Percentiles rank a stretch among this genome's conserved stretches.
Conservation (phyloP, 805 yeast genomes). For the Metschnikowia hibisci region DNA sequence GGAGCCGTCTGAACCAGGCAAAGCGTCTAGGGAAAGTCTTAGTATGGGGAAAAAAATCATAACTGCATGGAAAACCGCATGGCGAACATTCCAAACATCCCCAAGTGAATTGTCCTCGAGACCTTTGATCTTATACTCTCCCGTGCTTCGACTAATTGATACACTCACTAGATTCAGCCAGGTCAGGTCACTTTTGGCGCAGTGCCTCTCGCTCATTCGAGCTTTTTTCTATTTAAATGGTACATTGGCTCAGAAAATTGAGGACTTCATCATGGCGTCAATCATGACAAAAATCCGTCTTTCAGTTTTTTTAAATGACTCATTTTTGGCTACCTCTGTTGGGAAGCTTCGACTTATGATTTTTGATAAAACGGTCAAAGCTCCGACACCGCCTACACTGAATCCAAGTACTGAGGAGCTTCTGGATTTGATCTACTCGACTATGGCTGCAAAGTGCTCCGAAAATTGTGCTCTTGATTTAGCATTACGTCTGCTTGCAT, state of each 20-base stretch:
- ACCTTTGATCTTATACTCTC: conserved; percentile 12
- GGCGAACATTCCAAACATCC: background rate
- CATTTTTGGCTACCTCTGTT: conserved; percentile 15
- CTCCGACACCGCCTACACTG: background rate
- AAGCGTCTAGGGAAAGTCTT: background rate
- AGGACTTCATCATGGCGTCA: conserved; percentile 6
- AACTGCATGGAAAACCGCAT: background rate
- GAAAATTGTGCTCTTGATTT: conserved; percentile 1
- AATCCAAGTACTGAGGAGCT: background rate
- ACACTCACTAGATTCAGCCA: conserved; percentile 17
- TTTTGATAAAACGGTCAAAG: conserved; percentile 10
- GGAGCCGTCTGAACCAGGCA: background rate
- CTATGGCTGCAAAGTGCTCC: background rate
- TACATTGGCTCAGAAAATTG: conserved; percentile 6
- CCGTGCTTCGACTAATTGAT: conserved; percentile 19
- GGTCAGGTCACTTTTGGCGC: conserved; percentile 18
- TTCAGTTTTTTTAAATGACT: conserved; percentile 10
- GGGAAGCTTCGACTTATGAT: conserved; percentile 13
- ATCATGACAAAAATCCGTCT: conserved; percentile 2
- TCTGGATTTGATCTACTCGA: conserved; percentile 1
- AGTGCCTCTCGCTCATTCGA: conserved; percentile 8
- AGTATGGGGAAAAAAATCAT: background rate
- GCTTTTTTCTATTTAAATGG: conserved; percentile 4
- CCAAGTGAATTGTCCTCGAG: background rate
- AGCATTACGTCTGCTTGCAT: conserved; percentile 8